Evolutionary conservation across 805 yeast genomes (phyloP), one percentile per base, ranked within the genome.

Genomic region (Schwanniomyces pseudopolymorphus): DNA sequence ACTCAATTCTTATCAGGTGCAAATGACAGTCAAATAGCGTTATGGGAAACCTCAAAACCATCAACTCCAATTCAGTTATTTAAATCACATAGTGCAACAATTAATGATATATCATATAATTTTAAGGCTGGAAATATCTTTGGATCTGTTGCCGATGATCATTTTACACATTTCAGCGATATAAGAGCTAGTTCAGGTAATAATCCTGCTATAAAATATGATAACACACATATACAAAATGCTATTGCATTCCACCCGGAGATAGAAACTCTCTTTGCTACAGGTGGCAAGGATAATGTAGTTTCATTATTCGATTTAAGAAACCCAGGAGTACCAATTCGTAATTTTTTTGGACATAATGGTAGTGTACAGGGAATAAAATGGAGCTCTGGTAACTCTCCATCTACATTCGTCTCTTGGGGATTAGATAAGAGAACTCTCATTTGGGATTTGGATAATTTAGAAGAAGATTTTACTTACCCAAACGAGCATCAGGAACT

Each of bases 221-320:
- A 72, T 21, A 71, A 74, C 40, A 68, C 67, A 2, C 85, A 78
- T 40, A 80, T 82, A n/a, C 82, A 88, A 53, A 87, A 85, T 58
- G 76, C 87, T 1, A 77, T 86, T 39, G 79, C 78, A 37, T 86
- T 86, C 66, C 85, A 85, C 57, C 85, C 88, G 0, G 63, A 66
- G 4, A 43, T 80, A 14, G 63, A 74, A 33, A 66, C 79, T 33
- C 61, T 88, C 47, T 72, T 87, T 40, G 91, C 85, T 11, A 86
- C 94, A 0, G 96, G 87, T 19, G 85, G 89, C 10, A 81, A 85
- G 22, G 96, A 89, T 60, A 82, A 83, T 55, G 69, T 83, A n/a
- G 79, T 89, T 17, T 79, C 79, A 43, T 68, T 85, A 21, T 89
- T 89, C 83, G 96, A 90, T 60, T 65, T 87, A 44, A 77, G 96